These are phyloP conservation scores for Musa troglodytarum DNA, from an alignment of 176 grass and related monocot species.

Conservation along the genomic window DNA sequence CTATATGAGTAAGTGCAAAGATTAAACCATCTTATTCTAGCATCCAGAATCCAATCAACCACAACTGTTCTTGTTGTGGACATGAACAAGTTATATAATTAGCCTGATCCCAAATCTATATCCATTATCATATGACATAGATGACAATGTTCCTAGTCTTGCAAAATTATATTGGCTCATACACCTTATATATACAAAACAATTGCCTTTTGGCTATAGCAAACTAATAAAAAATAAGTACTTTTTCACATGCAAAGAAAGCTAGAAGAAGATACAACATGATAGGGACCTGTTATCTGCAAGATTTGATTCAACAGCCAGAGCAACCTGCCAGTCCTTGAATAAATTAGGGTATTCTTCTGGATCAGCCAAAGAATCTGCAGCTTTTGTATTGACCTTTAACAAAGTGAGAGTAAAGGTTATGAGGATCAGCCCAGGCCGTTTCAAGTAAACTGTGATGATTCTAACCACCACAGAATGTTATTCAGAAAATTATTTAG, in stretches of 20 bases:
- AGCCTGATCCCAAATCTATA: too few relatives aligned
- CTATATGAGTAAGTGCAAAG: too few relatives aligned
- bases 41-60: too few relatives aligned
- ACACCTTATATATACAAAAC: too few relatives aligned
- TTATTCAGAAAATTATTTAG: background rate
- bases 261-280: background rate
- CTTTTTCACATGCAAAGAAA: background rate
- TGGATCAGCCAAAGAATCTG: conserved; percentile 95
- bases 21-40: too few relatives aligned
- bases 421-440: background rate
- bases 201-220: too few relatives aligned
- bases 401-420: conserved; percentile 3
- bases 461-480: background rate
- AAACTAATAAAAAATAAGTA: background rate
- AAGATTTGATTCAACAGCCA: conserved; percentile 57
- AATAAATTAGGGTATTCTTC: conserved; percentile 94
- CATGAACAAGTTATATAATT: too few relatives aligned
- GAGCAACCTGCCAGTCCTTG: conserved; percentile 86
- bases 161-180: too few relatives aligned
- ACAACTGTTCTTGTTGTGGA: too few relatives aligned
- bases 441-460: background rate
- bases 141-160: too few relatives aligned
- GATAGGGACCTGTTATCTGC: conserved; percentile 18
- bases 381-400: conserved; percentile 89
- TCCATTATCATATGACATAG: too few relatives aligned